Conservation (phyloP, 441 rosid genomes). For the Adansonia gregorii region DNA sequence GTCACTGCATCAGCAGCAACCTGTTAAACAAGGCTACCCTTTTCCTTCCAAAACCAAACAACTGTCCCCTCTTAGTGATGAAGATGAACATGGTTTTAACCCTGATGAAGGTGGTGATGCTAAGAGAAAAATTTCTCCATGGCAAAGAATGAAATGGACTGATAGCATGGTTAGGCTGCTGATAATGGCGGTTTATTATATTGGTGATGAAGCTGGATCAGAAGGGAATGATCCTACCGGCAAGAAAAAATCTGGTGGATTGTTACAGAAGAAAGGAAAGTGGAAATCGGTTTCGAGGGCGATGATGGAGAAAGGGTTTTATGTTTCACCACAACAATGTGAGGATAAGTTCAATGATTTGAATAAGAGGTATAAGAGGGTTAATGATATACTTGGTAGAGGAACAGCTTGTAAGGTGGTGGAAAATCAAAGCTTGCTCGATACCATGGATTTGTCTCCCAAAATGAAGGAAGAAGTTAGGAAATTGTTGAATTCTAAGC, state of each 20-base stretch:
- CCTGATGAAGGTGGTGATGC: conserved; percentile 66
- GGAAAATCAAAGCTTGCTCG: conserved; percentile 83
- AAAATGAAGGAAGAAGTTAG: conserved; percentile 91
- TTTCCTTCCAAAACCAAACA: conserved; percentile 54
- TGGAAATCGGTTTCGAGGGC: conserved; percentile 97
- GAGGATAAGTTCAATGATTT: conserved; percentile 96
- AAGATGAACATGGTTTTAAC: conserved; percentile 63
- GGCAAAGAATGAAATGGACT: conserved; percentile 99
- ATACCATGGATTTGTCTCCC: conserved; percentile 67
- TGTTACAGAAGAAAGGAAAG: conserved; percentile 95
- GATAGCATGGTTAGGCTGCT: conserved; percentile 82
- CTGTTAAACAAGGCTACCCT: conserved; percentile 44
- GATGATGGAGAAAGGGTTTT: conserved; percentile 94
- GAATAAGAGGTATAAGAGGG: conserved; percentile 97
- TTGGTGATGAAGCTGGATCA: conserved; percentile 84
- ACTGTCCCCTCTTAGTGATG: conserved; percentile 61
- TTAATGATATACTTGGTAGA: conserved; percentile 85
- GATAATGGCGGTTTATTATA: conserved; percentile 85
- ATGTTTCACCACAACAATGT: conserved; percentile 96
- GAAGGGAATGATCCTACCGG: conserved; percentile 55
- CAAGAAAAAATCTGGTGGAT: conserved; percentile 64
- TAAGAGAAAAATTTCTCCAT: conserved; percentile 66
- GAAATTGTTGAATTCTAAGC: conserved; percentile 87
- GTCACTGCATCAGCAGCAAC: conserved; percentile 40
- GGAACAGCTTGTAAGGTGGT: conserved; percentile 97